Evolutionary conservation across 176 grass and related monocot species (phyloP).

Genomic region (Ensete ventricosum): DNA sequence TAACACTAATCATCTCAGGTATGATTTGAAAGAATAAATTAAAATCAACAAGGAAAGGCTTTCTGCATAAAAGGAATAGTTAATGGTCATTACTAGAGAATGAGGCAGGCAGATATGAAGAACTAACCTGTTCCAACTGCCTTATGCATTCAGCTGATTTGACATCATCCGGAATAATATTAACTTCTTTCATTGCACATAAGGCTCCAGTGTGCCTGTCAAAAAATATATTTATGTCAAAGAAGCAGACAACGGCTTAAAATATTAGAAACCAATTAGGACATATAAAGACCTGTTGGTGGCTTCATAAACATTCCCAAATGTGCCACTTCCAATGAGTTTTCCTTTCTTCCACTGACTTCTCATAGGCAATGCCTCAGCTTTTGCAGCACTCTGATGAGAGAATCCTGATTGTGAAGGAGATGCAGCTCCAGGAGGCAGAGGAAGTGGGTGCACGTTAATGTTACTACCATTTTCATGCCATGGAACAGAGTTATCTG

Average conservation of each 20-base stretch:
- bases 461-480: conserved; percentile 36
- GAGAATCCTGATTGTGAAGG: conserved; percentile 34
- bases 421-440: conserved; percentile 50
- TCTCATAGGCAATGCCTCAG: conserved; percentile 40
- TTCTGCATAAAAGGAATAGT: not conserved
- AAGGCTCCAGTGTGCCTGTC: conserved; percentile 81
- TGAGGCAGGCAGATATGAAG: conserved; percentile 2
- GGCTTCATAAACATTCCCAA: conserved; percentile 91
- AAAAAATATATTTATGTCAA: conserved; percentile 24
- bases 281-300: conserved; percentile 57
- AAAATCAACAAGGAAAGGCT: not conserved
- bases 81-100: not conserved
- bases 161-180: conserved; percentile 93
- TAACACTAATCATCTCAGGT: too few relatives aligned
- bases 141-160: conserved; percentile 81
- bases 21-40: too few relatives aligned
- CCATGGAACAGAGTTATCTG: conserved; percentile 29
- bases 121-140: conserved; percentile 76
- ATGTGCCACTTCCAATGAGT: conserved; percentile 88
- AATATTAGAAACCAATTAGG: not conserved
- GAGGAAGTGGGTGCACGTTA: conserved; percentile 65
- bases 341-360: conserved; percentile 84
- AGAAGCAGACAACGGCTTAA: conserved; percentile 5
- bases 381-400: conserved; percentile 40
- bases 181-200: conserved; percentile 99